Conservation (phyloP, 75 land plant species). For the Sequoiadendron giganteum region DNA sequence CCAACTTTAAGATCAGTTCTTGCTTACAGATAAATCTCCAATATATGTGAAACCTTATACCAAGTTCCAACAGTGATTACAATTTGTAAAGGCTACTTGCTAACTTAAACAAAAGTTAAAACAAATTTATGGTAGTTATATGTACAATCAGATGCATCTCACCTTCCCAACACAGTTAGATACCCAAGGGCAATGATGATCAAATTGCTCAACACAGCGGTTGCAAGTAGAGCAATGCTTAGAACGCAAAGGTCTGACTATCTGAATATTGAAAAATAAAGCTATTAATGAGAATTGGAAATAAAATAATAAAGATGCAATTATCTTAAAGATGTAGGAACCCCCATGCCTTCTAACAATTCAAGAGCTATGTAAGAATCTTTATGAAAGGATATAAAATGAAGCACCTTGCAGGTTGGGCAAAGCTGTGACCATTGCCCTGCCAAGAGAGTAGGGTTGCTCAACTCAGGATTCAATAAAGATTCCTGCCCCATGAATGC, state of each 20-base stretch:
- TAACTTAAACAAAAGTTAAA: background rate
- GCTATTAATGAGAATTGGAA: conserved; percentile 8
- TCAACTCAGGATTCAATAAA: conserved; percentile 72
- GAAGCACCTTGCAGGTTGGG: conserved; percentile 91
- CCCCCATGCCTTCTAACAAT: background rate
- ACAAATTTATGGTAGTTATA: background rate
- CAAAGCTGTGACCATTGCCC: conserved; percentile 99
- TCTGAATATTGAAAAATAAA: conserved; percentile 38
- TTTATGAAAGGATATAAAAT: background rate
- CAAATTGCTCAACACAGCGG: conserved; percentile 97
- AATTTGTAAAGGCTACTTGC: background rate
- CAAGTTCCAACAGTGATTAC: too few relatives aligned
- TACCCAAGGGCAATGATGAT: conserved; percentile 99
- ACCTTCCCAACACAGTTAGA: conserved; percentile 99
- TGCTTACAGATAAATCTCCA: background rate
- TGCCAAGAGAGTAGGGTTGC: conserved; percentile 80
- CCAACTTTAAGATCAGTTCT: background rate
- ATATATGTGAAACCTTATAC: background rate
- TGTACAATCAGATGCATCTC: background rate
- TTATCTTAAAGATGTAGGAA: background rate
- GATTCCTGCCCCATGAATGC: conserved; percentile 57
- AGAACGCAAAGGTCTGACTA: conserved; percentile 89
- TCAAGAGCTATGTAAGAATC: background rate
- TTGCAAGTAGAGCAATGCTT: conserved; percentile 93
- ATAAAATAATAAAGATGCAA: background rate